Evolutionary conservation across 2,329 filamentous ascomycete species (phyloP).

Genomic region (Aspergillus sojae): DNA sequence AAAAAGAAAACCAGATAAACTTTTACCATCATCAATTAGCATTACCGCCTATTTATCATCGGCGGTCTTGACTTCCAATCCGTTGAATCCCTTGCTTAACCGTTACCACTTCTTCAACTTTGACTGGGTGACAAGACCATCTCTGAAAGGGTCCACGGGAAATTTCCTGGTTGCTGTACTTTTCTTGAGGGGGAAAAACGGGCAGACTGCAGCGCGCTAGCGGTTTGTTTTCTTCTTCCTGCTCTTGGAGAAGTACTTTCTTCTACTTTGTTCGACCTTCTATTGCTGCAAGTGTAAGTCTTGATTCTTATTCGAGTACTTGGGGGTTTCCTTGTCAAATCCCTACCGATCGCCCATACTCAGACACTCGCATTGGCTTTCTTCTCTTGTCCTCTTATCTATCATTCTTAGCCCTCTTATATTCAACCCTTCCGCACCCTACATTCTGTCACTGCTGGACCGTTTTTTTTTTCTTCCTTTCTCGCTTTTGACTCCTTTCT

Average conservation of each 20-base stretch:
- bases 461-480: background rate
- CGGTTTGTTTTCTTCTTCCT: conserved; percentile 21
- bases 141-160: conserved; percentile 18
- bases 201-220: conserved; percentile 29
- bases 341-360: conserved; percentile 5
- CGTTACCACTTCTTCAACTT: conserved; percentile 19
- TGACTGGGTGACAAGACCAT: conserved; percentile 12
- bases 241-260: conserved; percentile 9
- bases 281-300: conserved; percentile 20
- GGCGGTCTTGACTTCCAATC: conserved; percentile 10
- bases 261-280: conserved; percentile 11
- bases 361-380: conserved; percentile 10
- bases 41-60: conserved; percentile 13
- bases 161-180: conserved; percentile 17
- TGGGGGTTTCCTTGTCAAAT: conserved; percentile 1
- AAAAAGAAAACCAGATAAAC: conserved; percentile 7
- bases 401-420: conserved; percentile 10
- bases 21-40: conserved; percentile 16
- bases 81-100: conserved; percentile 11
- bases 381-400: conserved; percentile 6
- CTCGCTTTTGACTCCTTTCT: background rate
- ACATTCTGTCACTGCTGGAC: conserved; percentile 3
- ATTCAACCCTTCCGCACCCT: conserved; percentile 12
- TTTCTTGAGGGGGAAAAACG: conserved; percentile 19
- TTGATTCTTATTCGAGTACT: conserved; percentile 7